These are phyloP conservation scores for Agaricus sinodeliciosus DNA, from an alignment of 768 basidiomycete species.

Conservation along the genomic window DNA sequence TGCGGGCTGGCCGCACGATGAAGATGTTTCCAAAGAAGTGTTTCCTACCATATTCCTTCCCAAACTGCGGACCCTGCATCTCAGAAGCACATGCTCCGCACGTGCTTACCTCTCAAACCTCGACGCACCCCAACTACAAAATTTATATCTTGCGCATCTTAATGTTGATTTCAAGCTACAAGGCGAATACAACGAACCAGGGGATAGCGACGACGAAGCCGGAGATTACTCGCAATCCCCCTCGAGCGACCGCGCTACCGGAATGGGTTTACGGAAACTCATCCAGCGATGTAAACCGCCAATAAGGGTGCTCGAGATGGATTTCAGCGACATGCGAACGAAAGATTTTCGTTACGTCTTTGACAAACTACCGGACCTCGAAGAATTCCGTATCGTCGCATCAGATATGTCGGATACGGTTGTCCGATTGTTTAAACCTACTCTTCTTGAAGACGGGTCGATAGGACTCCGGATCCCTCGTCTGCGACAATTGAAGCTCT, in stretches of 20 bases:
- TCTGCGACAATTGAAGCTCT: slow-evolving; percentile 44
- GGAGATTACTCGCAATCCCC: slow-evolving; percentile 71
- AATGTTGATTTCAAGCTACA: slow-evolving; percentile 54
- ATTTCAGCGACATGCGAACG: slow-evolving; percentile 77
- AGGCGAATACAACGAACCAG: slow-evolving; percentile 37
- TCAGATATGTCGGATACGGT: slow-evolving; percentile 80
- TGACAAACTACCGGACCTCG: slow-evolving; percentile 42
- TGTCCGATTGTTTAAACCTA: slow-evolving; percentile 49
- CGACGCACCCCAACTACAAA: slow-evolving; percentile 50
- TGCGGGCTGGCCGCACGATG: slow-evolving; percentile 43
- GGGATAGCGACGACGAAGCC: slow-evolving; percentile 73
- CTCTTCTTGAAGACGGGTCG: slow-evolving; percentile 8
- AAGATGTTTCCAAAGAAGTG: slow-evolving; percentile 18
- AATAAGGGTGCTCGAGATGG: slow-evolving; percentile 64
- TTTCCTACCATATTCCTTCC: slow-evolving; percentile 48
- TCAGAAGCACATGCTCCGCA: slow-evolving; percentile 55
- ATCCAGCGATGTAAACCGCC: slow-evolving; percentile 57
- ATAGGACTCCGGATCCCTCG: slow-evolving; percentile 46
- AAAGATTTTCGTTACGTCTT: slow-evolving; percentile 74
- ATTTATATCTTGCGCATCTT: slow-evolving; percentile 58
- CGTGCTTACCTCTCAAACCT: slow-evolving; percentile 61
- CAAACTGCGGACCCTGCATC: slow-evolving; percentile 46
- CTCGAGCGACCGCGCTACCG: slow-evolving; percentile 70
- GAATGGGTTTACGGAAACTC: slow-evolving; percentile 70
- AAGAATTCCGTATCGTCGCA: slow-evolving; percentile 67